Evolutionary conservation across 1,284 basidiomycete species (phyloP).

Genomic region (Mycocalia duriaeana): DNA sequence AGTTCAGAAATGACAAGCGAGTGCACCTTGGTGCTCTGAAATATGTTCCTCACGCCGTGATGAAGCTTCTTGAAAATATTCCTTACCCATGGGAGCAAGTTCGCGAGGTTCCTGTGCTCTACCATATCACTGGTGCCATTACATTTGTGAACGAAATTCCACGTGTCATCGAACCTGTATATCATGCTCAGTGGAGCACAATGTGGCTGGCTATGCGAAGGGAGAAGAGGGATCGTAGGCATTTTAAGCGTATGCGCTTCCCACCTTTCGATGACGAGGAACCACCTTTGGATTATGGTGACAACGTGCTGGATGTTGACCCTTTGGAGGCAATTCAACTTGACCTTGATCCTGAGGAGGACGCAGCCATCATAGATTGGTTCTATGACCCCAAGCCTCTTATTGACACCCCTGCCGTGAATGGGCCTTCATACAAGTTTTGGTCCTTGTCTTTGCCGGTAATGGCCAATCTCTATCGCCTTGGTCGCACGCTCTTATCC

Average conservation of each 20-base stretch:
- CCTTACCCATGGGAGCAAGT: constrained; percentile 99
- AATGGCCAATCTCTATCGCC: constrained; percentile 95
- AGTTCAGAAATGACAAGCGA: constrained; percentile 98
- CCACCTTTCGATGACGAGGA: constrained; percentile 99
- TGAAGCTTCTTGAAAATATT: constrained; percentile 99
- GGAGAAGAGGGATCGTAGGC: constrained; percentile 97
- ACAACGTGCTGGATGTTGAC: constrained; percentile 97
- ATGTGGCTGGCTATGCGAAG: constrained; percentile 99
- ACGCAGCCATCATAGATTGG: constrained; percentile 94
- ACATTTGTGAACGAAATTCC: constrained; percentile 99
- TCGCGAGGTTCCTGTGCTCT: constrained; percentile 92
- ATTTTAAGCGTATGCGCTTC: constrained; percentile 99
- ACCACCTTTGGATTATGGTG: constrained; percentile 95
- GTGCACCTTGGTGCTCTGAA: constrained; percentile 97
- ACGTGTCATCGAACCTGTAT: constrained; percentile 93
- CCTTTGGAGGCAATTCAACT: constrained; percentile 97
- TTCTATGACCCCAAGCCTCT: constrained; percentile 98
- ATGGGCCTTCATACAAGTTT: constrained; percentile 90
- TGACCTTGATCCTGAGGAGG: constrained; percentile 93
- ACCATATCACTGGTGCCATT: constrained; percentile 99
- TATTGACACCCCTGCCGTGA: constrained; percentile 82
- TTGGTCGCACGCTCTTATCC: constrained; percentile 89
- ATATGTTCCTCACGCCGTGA: constrained; percentile 98
- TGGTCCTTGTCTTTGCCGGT: constrained; percentile 91
- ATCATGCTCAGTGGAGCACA: constrained; percentile 98